Evolutionary conservation across 2,329 filamentous ascomycete genomes (phyloP).

Genomic region (Aureobasidium sp.): DNA sequence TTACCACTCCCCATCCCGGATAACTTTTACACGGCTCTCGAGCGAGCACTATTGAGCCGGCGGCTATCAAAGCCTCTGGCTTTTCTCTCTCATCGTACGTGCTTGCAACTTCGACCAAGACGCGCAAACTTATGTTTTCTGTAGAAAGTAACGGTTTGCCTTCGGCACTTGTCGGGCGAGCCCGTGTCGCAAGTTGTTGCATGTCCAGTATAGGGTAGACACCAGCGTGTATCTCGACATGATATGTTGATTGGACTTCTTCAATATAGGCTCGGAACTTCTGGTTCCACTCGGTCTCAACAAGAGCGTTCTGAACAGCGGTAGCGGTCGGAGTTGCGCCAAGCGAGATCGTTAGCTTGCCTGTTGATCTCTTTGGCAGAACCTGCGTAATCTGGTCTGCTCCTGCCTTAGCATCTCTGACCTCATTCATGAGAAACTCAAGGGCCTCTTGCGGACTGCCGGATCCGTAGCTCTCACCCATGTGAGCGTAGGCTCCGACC

Average conservation of each 20-base stretch:
- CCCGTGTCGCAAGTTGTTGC: constrained; percentile 68
- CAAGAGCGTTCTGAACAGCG: constrained; percentile 52
- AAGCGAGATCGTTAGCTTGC: constrained; percentile 52
- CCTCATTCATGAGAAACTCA: constrained; percentile 51
- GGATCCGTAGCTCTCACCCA: constrained; percentile 60
- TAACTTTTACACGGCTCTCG: constrained; percentile 67
- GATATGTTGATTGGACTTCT: constrained; percentile 26
- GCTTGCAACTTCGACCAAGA: constrained; percentile 64
- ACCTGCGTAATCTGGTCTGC: constrained; percentile 28
- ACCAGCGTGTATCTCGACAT: constrained; percentile 65
- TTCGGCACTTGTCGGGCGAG: constrained; percentile 36
- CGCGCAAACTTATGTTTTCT: constrained; percentile 55
- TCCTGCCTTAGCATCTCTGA: constrained; percentile 45
- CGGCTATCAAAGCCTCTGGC: constrained; percentile 60
- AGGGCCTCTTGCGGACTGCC: constrained; percentile 51
- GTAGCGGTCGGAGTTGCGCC: constrained; percentile 71
- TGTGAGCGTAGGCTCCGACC: constrained; percentile 64
- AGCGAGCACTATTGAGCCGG: constrained; percentile 61
- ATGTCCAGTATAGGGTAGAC: constrained; percentile 70
- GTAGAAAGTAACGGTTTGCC: constrained; percentile 32
- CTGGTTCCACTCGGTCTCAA: constrained; percentile 33
- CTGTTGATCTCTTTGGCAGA: constrained; percentile 14
- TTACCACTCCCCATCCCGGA: constrained; percentile 61
- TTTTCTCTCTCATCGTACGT: constrained; percentile 55
- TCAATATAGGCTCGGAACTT: constrained; percentile 27